Base-by-base conservation (phyloP, 164 flowering plant genomes). In the Sedum album region DNA sequence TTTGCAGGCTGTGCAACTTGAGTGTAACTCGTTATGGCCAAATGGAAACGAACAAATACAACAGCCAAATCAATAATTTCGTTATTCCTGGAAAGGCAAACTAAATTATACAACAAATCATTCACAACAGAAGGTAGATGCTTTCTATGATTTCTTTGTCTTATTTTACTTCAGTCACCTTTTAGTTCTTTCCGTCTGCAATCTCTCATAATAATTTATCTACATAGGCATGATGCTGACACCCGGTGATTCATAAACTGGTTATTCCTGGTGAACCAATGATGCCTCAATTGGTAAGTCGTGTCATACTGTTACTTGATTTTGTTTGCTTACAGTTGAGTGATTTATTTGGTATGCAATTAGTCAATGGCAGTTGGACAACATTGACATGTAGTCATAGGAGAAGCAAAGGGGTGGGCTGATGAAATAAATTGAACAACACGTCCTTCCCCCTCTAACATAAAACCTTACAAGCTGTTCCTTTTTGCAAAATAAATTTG, bases 331-430 rank as follows among this genome's bases (percentile, higher is more conserved):
- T 11, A 28, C 33, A 57, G 33, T 57, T 15, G 28, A 28, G 62
- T 30, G 18, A 57, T 28, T 57, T 57, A 28, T 57, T 57, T 57
- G 33, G 15, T 13, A 5, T 28, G 20, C 62, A 57, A 28, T 57
- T 57, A 57, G 62, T 57, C 62, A 57, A 57, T 26, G 33, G 31
- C 62, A 57, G 62, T 57, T 57, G 31, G 62, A 57, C 62, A 57
- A 57, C 62, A 33, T 57, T 57, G 62, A 57, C 35, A 57, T 57
- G 33, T 28, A 57, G 62, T 13, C 33, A 6, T 28, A 57, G 62
- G 20, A 28, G 61, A 25, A 55, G 62, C 5, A 28, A 57, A 26
- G 33, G 62, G 33, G 62, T 57, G 62, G 62, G 62, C 18, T 57
- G 62, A 57, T 20, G 62, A 26, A 57, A 26, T 57, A 28, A 57